Percentiles rank a stretch among this genome's conserved stretches.
Evolutionary conservation across 2,329 filamentous ascomycete species (phyloP).

Genomic region (Pseudogymnoascus sp.): DNA sequence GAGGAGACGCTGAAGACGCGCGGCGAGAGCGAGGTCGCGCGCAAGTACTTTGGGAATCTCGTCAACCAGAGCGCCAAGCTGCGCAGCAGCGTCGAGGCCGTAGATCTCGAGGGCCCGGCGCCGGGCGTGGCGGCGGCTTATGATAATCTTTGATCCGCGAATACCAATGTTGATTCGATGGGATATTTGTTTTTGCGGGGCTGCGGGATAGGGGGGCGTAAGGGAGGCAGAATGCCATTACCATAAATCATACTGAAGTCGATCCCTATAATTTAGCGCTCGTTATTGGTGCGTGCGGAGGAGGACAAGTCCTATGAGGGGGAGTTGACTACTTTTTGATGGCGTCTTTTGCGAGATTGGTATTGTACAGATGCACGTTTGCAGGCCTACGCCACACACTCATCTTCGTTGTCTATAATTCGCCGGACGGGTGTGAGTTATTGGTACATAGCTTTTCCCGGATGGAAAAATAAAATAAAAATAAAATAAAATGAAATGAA

Average conservation of each 20-base stretch:
- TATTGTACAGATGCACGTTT: conserved; percentile 3
- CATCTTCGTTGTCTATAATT: conserved; percentile 4
- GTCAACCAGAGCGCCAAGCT: conserved; percentile 56
- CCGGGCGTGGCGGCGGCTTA: conserved; percentile 27
- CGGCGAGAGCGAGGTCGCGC: conserved; percentile 75
- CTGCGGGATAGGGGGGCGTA: background rate
- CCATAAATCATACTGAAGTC: background rate
- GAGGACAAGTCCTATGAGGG: background rate
- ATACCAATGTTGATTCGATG: background rate
- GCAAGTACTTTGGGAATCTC: conserved; percentile 85
- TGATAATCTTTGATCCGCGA: conserved; percentile 19
- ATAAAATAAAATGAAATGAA: background rate
- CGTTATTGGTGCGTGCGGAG: background rate
- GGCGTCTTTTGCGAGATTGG: background rate
- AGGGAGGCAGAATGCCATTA: background rate
- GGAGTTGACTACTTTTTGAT: background rate
- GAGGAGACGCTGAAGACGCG: conserved; percentile 78
- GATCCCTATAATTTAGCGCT: background rate
- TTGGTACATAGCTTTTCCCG: background rate
- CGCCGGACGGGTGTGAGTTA: background rate
- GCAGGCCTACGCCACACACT: background rate
- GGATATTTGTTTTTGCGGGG: background rate
- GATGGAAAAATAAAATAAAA: background rate
- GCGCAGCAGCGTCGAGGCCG: conserved; percentile 30
- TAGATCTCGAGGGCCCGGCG: conserved; percentile 28